These are phyloP conservation scores for Aspergillus latus DNA, from an alignment of 2,329 filamentous ascomycete species.

Conservation along the genomic window DNA sequence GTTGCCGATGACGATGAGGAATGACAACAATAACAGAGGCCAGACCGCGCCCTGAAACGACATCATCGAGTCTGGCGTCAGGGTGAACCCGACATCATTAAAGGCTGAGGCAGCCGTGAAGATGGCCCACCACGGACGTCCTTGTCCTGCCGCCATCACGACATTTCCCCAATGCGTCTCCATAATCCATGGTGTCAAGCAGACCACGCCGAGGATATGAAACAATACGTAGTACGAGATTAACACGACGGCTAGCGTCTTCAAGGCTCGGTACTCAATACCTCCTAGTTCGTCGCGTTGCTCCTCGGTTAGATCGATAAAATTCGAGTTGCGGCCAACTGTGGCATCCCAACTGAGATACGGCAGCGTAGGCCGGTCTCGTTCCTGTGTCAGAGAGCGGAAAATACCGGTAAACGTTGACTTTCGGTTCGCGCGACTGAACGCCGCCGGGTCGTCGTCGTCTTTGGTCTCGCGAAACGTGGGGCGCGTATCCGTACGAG, in stretches of 20 bases:
- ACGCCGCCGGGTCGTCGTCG: conserved; percentile 25
- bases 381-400: conserved; percentile 39
- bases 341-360: conserved; percentile 96
- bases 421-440: conserved; percentile 28
- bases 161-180: conserved; percentile 62
- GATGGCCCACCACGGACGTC: conserved; percentile 82
- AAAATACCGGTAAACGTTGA: conserved; percentile 35
- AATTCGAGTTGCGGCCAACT: conserved; percentile 87
- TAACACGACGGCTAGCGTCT: conserved; percentile 77
- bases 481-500: conserved; percentile 39
- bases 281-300: conserved; percentile 94
- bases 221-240: conserved; percentile 81
- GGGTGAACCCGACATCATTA: conserved; percentile 89
- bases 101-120: conserved; percentile 87
- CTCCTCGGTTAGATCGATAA: conserved; percentile 81
- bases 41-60: conserved; percentile 78
- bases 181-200: conserved; percentile 78
- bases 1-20: conserved; percentile 91
- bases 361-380: conserved; percentile 61
- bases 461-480: conserved; percentile 35
- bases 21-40: conserved; percentile 73
- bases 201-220: conserved; percentile 71
- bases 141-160: conserved; percentile 62
- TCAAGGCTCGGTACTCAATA: conserved; percentile 91
- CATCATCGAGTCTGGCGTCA: conserved; percentile 91